Percentiles rank a stretch among this genome's conserved stretches.
phyloP scores from a whole-genome alignment of 140 eudicot species.

The Erigeron philadelphicus region DNA sequence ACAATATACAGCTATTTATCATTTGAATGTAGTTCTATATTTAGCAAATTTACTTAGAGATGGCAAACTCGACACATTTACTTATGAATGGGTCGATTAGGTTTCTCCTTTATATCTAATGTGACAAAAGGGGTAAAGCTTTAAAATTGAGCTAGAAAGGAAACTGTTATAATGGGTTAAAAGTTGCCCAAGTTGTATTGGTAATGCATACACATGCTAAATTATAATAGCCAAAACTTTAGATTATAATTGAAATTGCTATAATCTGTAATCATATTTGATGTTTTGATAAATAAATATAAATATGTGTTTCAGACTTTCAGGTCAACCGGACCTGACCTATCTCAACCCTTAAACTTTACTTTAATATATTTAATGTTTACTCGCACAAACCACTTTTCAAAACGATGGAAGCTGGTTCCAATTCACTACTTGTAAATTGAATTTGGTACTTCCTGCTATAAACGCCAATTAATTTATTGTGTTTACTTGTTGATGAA shows the following conservation, averaged over 20 bases:
- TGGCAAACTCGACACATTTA: not conserved
- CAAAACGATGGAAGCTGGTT: constrained; percentile 7
- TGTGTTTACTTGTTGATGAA: not conserved
- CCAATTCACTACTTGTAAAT: constrained; percentile 12
- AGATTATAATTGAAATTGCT: no score
- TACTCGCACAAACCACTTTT: no score
- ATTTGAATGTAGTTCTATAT: not conserved
- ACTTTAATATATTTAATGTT: no score
- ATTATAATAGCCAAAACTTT: no score
- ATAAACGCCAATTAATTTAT: not conserved
- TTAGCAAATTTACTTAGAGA: not conserved
- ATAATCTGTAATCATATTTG: not conserved
- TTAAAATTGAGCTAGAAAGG: no score
- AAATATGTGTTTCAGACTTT: no score
- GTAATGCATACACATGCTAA: no score
- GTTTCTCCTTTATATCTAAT: no score
- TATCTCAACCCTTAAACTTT: not conserved
- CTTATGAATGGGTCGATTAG: no score
- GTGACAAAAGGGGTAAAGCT: no score
- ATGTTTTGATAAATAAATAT: not conserved
- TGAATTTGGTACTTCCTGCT: constrained; percentile 16
- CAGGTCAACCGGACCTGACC: not conserved
- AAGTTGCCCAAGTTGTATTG: no score
- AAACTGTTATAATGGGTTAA: no score
- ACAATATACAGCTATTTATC: not conserved